Conservation (phyloP, 2,329 filamentous ascomycete genomes). For the Alternaria arbusti region DNA sequence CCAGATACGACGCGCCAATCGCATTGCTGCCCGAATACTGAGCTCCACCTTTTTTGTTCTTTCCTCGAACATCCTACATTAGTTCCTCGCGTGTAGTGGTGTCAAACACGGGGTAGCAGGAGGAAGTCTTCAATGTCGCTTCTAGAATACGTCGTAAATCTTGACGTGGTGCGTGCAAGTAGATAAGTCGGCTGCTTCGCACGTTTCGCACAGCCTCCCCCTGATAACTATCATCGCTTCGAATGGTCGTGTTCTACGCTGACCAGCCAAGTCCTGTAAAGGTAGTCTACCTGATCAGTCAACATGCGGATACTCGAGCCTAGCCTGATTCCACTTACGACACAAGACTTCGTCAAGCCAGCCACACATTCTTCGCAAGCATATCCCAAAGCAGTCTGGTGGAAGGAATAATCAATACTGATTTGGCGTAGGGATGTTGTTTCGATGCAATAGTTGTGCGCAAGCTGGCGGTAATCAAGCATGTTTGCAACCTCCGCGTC, state of each 20-base stretch:
- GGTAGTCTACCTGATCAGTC: background rate
- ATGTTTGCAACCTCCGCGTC: background rate
- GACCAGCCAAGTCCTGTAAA: background rate
- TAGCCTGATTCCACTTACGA: background rate
- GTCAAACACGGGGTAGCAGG: background rate
- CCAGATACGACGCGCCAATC: conserved; percentile 7
- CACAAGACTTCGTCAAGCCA: background rate
- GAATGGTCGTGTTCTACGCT: background rate
- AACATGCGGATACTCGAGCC: background rate
- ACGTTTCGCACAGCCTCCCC: background rate
- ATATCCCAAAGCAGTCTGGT: conserved; percentile 5
- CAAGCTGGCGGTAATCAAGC: background rate
- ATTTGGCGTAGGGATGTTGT: background rate
- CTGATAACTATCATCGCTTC: background rate
- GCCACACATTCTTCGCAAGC: conserved; percentile 10
- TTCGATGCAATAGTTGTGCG: background rate
- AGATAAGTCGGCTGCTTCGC: background rate
- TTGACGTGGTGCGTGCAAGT: background rate
- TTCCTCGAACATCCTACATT: background rate
- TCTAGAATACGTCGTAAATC: background rate
- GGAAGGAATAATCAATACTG: background rate
- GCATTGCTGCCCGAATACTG: conserved; percentile 1
- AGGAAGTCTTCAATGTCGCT: background rate
- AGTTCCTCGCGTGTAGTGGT: background rate
- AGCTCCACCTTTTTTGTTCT: background rate